Conservation (phyloP, 345 rosid species). For the Linum tenue region DNA sequence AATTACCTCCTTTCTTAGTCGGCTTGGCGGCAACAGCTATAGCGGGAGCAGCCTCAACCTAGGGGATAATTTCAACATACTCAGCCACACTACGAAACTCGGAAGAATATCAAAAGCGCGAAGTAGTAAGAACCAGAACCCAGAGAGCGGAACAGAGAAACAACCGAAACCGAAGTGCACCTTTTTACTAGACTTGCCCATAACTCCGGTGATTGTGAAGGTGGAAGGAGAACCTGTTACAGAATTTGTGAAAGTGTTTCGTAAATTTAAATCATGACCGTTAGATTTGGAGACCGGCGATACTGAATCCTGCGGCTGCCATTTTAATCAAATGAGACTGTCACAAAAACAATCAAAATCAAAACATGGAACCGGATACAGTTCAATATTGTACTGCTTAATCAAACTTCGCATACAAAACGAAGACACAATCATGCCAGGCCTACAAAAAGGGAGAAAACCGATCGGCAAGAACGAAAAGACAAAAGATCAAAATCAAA, state of each 20-base stretch:
- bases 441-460: neutral
- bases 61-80: neutral
- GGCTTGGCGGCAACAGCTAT: constrained; percentile 28
- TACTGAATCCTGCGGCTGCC: neutral
- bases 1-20: constrained; percentile 35
- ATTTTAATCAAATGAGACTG: no score
- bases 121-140: constrained; percentile 13
- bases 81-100: neutral
- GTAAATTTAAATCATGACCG: neutral
- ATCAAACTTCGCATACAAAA: no score
- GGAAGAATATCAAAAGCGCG: neutral
- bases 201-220: constrained; percentile 1
- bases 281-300: neutral
- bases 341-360: neutral
- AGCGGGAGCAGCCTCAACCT: constrained; percentile 26
- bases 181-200: constrained; percentile 56
- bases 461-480: neutral
- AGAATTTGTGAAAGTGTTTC: neutral
- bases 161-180: neutral
- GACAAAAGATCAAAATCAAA: neutral
- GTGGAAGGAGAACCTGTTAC: neutral
- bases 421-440: no score
- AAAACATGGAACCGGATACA: neutral
- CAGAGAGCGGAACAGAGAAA: constrained; percentile 24
- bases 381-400: no score